Conservation (phyloP, 1,284 basidiomycete genomes). For the Exobasidium rhododendri region DNA sequence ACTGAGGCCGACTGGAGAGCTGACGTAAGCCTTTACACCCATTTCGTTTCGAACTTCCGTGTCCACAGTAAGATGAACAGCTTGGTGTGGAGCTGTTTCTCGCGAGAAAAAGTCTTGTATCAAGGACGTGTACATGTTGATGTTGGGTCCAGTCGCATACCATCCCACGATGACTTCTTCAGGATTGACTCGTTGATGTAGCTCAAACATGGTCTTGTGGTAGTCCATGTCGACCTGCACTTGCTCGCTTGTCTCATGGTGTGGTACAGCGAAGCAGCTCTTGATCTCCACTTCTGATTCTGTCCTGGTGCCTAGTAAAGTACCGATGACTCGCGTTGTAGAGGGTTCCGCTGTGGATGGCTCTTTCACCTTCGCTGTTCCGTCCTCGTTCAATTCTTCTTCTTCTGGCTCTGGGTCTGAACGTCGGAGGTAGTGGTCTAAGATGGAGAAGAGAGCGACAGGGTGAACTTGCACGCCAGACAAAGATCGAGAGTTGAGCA, state of each 20-base stretch:
- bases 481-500: slow-evolving; percentile 50
- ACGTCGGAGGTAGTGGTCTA: slow-evolving; percentile 93
- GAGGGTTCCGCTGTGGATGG: slow-evolving; percentile 19
- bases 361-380: slow-evolving; percentile 59
- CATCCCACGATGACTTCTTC: slow-evolving; percentile 87
- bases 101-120: slow-evolving; percentile 98
- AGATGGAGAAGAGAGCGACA: slow-evolving; percentile 78
- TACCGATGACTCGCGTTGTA: slow-evolving; percentile 78
- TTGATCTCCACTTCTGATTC: slow-evolving; percentile 58
- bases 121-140: slow-evolving; percentile 93
- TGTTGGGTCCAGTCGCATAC: slow-evolving; percentile 63
- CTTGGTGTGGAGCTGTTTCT: slow-evolving; percentile 82
- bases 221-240: slow-evolving; percentile 86
- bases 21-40: slow-evolving; percentile 80
- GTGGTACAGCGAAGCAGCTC: slow-evolving; percentile 51
- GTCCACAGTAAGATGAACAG: slow-evolving; percentile 89
- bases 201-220: slow-evolving; percentile 86
- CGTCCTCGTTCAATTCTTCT: slow-evolving; percentile 58
- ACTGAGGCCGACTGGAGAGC: slow-evolving; percentile 60
- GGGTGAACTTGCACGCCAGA: slow-evolving; percentile 51
- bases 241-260: slow-evolving; percentile 68
- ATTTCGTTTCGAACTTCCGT: slow-evolving; percentile 64
- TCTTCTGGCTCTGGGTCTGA: slow-evolving; percentile 58
- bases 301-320: slow-evolving; percentile 80
- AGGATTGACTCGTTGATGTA: slow-evolving; percentile 77